Percentiles rank a stretch among this genome's conserved stretches.
Conservation (phyloP, 805 yeast genomes). For the Ogataea corticis region DNA sequence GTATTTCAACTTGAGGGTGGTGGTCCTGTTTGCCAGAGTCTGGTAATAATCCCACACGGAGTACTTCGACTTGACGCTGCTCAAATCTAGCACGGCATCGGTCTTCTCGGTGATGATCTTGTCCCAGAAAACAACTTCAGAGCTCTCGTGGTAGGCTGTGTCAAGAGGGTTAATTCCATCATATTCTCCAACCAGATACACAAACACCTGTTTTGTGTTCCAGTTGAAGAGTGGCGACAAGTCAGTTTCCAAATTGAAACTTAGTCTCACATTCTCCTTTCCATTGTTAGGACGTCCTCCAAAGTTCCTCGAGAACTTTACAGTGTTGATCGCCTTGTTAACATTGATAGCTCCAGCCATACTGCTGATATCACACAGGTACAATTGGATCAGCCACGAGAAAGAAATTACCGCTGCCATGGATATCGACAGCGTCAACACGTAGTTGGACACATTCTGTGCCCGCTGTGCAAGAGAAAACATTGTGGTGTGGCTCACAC, state of each 20-base stretch:
- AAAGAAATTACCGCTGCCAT: slow-evolving; percentile 49
- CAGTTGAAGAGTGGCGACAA: slow-evolving; percentile 83
- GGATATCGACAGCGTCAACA: slow-evolving; percentile 51
- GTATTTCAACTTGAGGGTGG: slow-evolving; percentile 76
- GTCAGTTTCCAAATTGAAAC: slow-evolving; percentile 75
- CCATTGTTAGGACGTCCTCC: slow-evolving; percentile 69
- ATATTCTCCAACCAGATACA: slow-evolving; percentile 86
- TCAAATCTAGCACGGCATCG: slow-evolving; percentile 57
- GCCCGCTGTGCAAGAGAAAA: slow-evolving; percentile 26
- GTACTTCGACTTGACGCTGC: slow-evolving; percentile 66
- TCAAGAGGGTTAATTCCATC: slow-evolving; percentile 42
- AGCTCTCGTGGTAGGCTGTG: slow-evolving; percentile 29
- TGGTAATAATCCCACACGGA: slow-evolving; percentile 83
- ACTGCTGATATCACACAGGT: slow-evolving; percentile 44
- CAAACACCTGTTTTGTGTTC: slow-evolving; percentile 97
- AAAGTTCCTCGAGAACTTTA: slow-evolving; percentile 30
- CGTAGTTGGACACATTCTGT: slow-evolving; percentile 54
- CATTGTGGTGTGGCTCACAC: too few relatives aligned
- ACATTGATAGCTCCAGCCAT: slow-evolving; percentile 30
- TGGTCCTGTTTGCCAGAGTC: slow-evolving; percentile 59
- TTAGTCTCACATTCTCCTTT: slow-evolving; percentile 72
- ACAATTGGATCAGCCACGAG: slow-evolving; percentile 51
- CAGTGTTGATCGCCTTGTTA: slow-evolving; percentile 24
- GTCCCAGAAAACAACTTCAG: slow-evolving; percentile 87
- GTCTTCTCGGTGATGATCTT: slow-evolving; percentile 61